Conservation (phyloP, 208 protist genomes). For the Acanthamoeba lenticulata region DNA sequence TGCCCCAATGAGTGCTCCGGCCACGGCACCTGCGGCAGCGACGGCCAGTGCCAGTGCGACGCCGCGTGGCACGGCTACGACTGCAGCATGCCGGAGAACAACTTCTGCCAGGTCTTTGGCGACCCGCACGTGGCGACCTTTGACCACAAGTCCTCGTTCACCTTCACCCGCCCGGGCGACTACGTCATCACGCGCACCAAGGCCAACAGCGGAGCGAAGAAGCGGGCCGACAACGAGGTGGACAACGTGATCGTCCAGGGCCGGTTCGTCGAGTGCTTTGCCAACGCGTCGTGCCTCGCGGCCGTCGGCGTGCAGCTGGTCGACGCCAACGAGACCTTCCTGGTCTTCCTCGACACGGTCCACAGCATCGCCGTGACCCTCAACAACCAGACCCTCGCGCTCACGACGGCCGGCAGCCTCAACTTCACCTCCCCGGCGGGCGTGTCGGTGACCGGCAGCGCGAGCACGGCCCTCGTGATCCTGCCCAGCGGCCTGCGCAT, state of each 20-base stretch:
- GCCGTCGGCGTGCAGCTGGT: not conserved
- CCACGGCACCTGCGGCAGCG: not conserved
- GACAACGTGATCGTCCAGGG: not conserved
- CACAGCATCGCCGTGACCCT: not conserved
- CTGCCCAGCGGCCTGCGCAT: slow-evolving; percentile 3
- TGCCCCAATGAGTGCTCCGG: slow-evolving; percentile 60
- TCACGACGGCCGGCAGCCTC: not conserved
- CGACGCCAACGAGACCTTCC: slow-evolving; percentile 17
- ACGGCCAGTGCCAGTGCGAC: slow-evolving; percentile 10
- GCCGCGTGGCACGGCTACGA: not conserved
- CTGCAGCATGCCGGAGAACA: slow-evolving; percentile 5
- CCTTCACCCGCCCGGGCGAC: slow-evolving; percentile 17
- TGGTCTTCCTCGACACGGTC: not conserved
- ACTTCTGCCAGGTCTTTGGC: slow-evolving; percentile 54
- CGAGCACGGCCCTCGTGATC: not conserved
- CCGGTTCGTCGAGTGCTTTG: slow-evolving; percentile 5
- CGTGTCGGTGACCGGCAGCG: not conserved
- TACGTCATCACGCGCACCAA: slow-evolving; percentile 40
- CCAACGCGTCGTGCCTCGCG: not conserved
- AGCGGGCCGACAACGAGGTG: not conserved
- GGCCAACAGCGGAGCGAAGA: not conserved
- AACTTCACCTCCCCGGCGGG: not conserved
- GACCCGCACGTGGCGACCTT: slow-evolving; percentile 10
- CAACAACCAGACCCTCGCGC: not conserved
- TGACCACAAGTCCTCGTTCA: slow-evolving; percentile 16